These are phyloP conservation scores for Harringtonia aguacate DNA, from an alignment of 2,329 filamentous ascomycete genomes.

Conservation along the genomic window DNA sequence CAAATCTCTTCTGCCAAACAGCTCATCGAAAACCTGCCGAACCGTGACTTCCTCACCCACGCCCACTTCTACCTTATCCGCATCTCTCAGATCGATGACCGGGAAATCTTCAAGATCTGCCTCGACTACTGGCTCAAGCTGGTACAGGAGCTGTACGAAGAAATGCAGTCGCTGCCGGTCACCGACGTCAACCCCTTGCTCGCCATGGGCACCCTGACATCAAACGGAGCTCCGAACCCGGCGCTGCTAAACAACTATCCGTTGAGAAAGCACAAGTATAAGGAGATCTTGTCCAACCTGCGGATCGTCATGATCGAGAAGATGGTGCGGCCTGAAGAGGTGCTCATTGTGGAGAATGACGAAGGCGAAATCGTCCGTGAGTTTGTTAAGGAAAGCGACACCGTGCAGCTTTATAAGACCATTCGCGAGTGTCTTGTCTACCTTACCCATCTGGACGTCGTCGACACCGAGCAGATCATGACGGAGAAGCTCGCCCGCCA, in stretches of 20 bases:
- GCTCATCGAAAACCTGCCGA: slow-evolving; percentile 92
- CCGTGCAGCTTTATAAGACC: slow-evolving; percentile 98
- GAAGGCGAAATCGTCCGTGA: slow-evolving; percentile 98
- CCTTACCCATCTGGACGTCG: slow-evolving; percentile 91
- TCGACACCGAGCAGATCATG: slow-evolving; percentile 98
- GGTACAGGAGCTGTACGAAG: slow-evolving; percentile 94
- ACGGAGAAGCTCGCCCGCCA: slow-evolving; percentile 94
- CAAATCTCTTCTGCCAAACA: slow-evolving; percentile 20
- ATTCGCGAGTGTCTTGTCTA: slow-evolving; percentile 96
- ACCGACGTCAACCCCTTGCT: slow-evolving; percentile 79
- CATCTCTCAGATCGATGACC: slow-evolving; percentile 96
- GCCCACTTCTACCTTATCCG: slow-evolving; percentile 97
- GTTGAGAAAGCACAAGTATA: slow-evolving; percentile 95
- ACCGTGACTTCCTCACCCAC: slow-evolving; percentile 87
- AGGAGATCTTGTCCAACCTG: slow-evolving; percentile 84
- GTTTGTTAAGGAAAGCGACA: slow-evolving; percentile 98
- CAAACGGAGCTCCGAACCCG: slow-evolving; percentile 77
- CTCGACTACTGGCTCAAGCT: slow-evolving; percentile 99
- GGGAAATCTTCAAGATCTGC: slow-evolving; percentile 99
- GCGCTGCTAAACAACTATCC: slow-evolving; percentile 80
- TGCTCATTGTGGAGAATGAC: slow-evolving; percentile 98
- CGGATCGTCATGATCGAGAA: slow-evolving; percentile 99
- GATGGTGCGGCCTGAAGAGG: slow-evolving; percentile 97
- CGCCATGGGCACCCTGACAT: slow-evolving; percentile 64
- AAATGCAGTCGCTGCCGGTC: slow-evolving; percentile 94